Evolutionary conservation across 169 alveolate species (phyloP).

Genomic region (Cryptosporidium canis): DNA sequence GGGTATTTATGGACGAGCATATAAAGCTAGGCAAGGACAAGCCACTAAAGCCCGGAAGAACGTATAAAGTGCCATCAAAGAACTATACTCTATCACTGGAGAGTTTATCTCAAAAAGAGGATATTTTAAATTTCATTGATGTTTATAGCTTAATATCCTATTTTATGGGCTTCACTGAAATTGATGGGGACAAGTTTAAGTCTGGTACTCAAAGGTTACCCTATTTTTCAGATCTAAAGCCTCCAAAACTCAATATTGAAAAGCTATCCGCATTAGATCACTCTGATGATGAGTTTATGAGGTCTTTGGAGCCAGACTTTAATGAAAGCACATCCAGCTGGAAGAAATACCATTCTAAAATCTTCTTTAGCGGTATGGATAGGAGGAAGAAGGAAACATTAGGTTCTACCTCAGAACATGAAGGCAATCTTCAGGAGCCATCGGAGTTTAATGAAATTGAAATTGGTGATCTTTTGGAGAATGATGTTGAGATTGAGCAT

Average conservation of each 20-base stretch:
- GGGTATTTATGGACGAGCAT: slow-evolving; percentile 58
- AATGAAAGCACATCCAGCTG: neutral
- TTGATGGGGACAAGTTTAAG: neutral
- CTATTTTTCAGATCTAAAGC: slow-evolving; percentile 28
- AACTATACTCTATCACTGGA: slow-evolving; percentile 28
- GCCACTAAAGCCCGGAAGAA: slow-evolving; percentile 21
- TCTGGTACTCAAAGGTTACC: slow-evolving; percentile 7
- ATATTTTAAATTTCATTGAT: slow-evolving; percentile 32
- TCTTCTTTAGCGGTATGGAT: neutral
- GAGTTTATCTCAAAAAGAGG: slow-evolving; percentile 1
- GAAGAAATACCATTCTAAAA: slow-evolving; percentile 51
- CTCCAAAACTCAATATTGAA: slow-evolving; percentile 38
- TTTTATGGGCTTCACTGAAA: slow-evolving; percentile 24
- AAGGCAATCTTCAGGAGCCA: neutral
- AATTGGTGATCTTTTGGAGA: neutral
- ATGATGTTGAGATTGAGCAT: neutral
- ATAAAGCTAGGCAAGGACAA: slow-evolving; percentile 49
- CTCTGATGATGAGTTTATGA: neutral
- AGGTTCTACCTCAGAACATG: neutral
- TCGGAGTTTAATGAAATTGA: neutral
- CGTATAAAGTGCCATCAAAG: slow-evolving; percentile 40
- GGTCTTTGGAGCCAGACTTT: slow-evolving; percentile 23
- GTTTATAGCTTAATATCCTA: slow-evolving; percentile 4
- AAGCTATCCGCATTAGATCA: neutral
- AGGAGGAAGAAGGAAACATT: neutral